Evolutionary conservation across 176 grass and related monocot genomes (phyloP).

Genomic region (Neostapfia colusana): DNA sequence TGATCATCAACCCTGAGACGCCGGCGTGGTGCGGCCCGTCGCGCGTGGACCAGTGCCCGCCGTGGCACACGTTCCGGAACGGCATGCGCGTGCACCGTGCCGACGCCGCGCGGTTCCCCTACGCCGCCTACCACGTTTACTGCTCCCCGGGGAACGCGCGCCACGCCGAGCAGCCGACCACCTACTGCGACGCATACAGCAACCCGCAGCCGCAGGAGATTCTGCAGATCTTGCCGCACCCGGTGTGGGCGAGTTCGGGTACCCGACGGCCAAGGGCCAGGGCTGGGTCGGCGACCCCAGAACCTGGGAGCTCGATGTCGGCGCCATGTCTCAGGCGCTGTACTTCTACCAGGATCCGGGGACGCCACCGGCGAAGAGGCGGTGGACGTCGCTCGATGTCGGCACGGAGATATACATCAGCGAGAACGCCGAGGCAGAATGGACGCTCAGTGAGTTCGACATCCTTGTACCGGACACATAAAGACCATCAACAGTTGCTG

Average conservation of each 20-base stretch:
- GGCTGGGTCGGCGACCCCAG: constrained; percentile 81
- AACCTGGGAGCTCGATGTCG: constrained; percentile 79
- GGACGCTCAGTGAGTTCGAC: constrained; percentile 76
- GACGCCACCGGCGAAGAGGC: constrained; percentile 56
- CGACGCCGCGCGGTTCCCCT: constrained; percentile 59
- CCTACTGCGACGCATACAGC: constrained; percentile 89
- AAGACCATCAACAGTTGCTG: background rate
- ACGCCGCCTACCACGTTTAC: constrained; percentile 80
- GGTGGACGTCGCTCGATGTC: constrained; percentile 85
- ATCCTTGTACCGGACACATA: constrained; percentile 57
- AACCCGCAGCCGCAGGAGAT: constrained; percentile 98
- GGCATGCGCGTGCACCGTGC: constrained; percentile 67
- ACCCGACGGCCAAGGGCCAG: constrained; percentile 65
- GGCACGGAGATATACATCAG: constrained; percentile 81
- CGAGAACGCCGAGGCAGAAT: constrained; percentile 56
- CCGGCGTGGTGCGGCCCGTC: constrained; percentile 58
- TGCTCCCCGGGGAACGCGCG: constrained; percentile 89
- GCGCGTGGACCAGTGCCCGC: constrained; percentile 59
- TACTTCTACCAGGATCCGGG: constrained; percentile 88
- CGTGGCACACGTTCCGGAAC: constrained; percentile 88
- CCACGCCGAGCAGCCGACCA: constrained; percentile 62
- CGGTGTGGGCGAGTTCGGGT: constrained; percentile 77
- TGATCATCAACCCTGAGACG: constrained; percentile 88
- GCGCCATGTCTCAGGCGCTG: constrained; percentile 64
- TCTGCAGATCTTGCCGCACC: constrained; percentile 77